These are phyloP conservation scores for Cicer judaicum DNA, from an alignment of 306 rosid genomes.

Conservation along the genomic window DNA sequence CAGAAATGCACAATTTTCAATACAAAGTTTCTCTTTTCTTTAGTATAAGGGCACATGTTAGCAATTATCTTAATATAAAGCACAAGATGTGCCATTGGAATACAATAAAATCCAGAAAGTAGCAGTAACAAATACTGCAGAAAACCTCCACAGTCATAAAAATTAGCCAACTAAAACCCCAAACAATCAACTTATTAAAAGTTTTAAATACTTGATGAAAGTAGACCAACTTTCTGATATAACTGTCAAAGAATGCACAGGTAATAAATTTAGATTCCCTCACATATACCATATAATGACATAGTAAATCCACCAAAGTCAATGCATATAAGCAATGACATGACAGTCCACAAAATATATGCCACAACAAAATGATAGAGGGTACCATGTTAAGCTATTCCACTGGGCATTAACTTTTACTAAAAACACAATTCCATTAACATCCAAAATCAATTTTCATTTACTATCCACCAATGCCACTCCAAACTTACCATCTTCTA, in stretches of 20 bases:
- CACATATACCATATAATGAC: background rate
- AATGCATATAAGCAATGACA: background rate
- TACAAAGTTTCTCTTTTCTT: too few species aligned
- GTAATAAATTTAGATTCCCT: conserved; percentile 1
- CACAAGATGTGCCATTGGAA: too few species aligned
- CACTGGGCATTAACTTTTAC: background rate
- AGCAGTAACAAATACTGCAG: too few species aligned
- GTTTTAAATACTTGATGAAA: too few species aligned
- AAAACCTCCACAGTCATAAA: too few species aligned
- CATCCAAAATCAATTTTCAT: conserved; percentile 20
- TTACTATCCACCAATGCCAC: conserved; percentile 14
- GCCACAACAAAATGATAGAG: conserved; percentile 19
- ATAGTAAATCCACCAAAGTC: conserved; percentile 16
- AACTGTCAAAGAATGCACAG: conserved; percentile 9
- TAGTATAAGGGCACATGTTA: too few species aligned
- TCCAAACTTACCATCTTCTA: conserved; percentile 18
- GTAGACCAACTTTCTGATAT: background rate
- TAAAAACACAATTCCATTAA: background rate
- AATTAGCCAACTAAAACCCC: too few species aligned
- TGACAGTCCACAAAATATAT: conserved; percentile 19
- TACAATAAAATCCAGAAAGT: too few species aligned
- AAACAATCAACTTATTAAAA: too few species aligned
- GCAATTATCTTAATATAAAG: too few species aligned
- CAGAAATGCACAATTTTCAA: too few species aligned
- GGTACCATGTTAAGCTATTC: conserved; percentile 14